Conservation (phyloP, 139 green algal genomes). For the Marvania coccoides region DNA sequence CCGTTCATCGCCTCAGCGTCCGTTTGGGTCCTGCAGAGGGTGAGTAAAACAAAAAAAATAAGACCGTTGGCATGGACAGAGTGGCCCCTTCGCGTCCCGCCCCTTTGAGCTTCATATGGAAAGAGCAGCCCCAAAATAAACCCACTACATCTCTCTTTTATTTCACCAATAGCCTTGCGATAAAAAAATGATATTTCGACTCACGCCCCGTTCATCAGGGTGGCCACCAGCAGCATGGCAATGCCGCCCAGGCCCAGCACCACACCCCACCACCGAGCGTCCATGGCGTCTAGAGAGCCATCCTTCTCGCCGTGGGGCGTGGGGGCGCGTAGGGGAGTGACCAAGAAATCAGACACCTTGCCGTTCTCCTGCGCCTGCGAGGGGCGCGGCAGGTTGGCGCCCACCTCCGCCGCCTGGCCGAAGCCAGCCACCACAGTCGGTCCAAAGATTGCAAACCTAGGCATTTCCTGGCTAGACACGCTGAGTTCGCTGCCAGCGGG, state of each 20-base stretch:
- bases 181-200: no score
- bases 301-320: not conserved
- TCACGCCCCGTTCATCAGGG: no score
- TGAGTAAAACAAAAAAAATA: no score
- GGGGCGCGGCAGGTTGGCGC: not conserved
- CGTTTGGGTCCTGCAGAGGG: not conserved
- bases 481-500: not conserved
- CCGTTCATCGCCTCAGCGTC: not conserved
- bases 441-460: not conserved
- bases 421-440: not conserved
- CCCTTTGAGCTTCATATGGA: no score
- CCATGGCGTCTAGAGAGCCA: not conserved
- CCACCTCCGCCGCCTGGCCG: not conserved
- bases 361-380: not conserved
- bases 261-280: not conserved
- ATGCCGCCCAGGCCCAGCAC: not conserved
- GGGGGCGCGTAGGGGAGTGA: not conserved
- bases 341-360: not conserved
- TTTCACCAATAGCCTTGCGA: no score
- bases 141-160: no score
- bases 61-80: no score
- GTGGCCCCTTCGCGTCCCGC: no score
- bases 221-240: not conserved
- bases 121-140: no score
- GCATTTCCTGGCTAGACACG: not conserved